Evolutionary conservation across 2,329 filamentous ascomycete species (phyloP).

Genomic region (Thielaviopsis ethacetica): DNA sequence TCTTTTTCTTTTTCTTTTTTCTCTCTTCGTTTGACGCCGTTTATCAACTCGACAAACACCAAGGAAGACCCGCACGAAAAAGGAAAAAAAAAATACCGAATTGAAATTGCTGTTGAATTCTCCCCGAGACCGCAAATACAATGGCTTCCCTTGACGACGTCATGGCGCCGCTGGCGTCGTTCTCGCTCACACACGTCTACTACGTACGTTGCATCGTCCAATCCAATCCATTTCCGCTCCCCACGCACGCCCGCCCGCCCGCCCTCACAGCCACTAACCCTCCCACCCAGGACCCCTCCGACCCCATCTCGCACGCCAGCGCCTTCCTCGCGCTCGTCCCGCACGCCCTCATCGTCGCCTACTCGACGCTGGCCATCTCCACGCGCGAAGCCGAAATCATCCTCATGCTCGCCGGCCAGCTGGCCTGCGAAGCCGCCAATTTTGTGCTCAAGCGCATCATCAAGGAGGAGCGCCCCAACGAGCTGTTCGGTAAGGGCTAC

Average conservation of each 20-base stretch:
- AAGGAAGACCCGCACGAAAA: neutral
- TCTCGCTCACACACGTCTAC: constrained; percentile 90
- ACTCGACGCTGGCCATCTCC: constrained; percentile 78
- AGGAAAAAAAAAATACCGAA: too few relatives aligned
- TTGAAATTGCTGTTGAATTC: too few relatives aligned
- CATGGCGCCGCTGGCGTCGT: constrained; percentile 52
- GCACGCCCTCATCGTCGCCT: constrained; percentile 78
- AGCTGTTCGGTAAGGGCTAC: constrained; percentile 82
- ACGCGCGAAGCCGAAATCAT: constrained; percentile 79
- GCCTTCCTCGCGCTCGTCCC: constrained; percentile 90
- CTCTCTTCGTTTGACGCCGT: constrained; percentile 1
- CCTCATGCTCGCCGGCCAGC: constrained; percentile 81
- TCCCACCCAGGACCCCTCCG: constrained; percentile 55
- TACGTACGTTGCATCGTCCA: too few relatives aligned
- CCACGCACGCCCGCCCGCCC: neutral
- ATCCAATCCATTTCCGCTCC: neutral
- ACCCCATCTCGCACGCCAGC: constrained; percentile 70
- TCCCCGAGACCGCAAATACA: neutral
- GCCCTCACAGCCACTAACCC: too few relatives aligned
- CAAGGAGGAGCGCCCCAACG: constrained; percentile 74
- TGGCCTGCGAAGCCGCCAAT: constrained; percentile 82
- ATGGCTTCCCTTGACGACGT: constrained; percentile 3
- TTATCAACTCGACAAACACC: neutral
- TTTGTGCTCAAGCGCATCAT: constrained; percentile 79
- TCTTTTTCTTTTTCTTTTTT: neutral